Percentiles rank a stretch among this genome's conserved stretches.
Conservation (phyloP, 2,329 filamentous ascomycete species). For the Hyphodiscus sp. region DNA sequence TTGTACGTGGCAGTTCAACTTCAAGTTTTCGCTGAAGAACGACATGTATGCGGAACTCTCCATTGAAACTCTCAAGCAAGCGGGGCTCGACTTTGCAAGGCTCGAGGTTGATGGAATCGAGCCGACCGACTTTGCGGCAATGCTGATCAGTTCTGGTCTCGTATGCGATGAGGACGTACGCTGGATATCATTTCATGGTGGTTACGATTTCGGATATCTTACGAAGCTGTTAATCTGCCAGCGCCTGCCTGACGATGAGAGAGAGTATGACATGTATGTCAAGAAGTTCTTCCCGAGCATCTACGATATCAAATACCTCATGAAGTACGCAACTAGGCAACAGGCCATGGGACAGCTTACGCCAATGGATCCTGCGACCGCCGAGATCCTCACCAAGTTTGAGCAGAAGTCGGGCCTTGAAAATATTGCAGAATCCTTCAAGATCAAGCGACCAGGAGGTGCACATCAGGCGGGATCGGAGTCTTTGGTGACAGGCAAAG, state of each 20-base stretch:
- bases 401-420: conserved; percentile 89
- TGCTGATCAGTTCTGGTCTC: conserved; percentile 87
- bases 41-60: conserved; percentile 98
- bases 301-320: conserved; percentile 95
- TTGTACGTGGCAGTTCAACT: conserved; percentile 99
- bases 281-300: conserved; percentile 89
- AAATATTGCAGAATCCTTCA: conserved; percentile 87
- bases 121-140: conserved; percentile 77
- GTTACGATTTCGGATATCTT: conserved; percentile 96
- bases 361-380: conserved; percentile 56
- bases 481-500: conserved; percentile 83
- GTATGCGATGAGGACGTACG: conserved; percentile 82
- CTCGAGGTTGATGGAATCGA: conserved; percentile 88
- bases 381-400: conserved; percentile 74
- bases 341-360: conserved; percentile 57
- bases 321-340: conserved; percentile 77
- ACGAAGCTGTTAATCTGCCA: conserved; percentile 86
- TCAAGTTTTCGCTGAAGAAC: conserved; percentile 86
- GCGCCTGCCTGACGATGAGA: conserved; percentile 80
- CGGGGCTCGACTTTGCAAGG: conserved; percentile 84
- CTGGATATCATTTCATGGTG: conserved; percentile 97
- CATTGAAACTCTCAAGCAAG: conserved; percentile 82
- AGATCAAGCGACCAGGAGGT: conserved; percentile 78
- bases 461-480: conserved; percentile 93
- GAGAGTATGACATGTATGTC: conserved; percentile 82